These are phyloP conservation scores for Podospora appendiculata DNA, from an alignment of 495 filamentous ascomycete genomes.

Conservation along the genomic window DNA sequence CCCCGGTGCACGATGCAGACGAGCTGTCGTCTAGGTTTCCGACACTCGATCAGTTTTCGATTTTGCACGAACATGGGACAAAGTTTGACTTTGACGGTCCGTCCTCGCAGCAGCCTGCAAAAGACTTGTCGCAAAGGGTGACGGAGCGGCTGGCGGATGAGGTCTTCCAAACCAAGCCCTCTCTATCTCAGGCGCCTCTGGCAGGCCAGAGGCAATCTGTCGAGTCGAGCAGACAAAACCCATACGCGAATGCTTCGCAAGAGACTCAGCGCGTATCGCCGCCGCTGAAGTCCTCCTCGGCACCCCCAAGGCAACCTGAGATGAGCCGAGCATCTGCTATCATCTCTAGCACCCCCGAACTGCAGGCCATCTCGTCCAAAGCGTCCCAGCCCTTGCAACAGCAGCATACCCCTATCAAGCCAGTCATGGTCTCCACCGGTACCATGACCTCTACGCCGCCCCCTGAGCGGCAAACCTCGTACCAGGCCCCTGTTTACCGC, in stretches of 20 bases:
- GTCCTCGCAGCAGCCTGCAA: conserved; percentile 41
- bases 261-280: conserved; percentile 13
- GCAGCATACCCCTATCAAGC: conserved; percentile 52
- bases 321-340: conserved; percentile 46
- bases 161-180: conserved; percentile 39
- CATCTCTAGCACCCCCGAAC: conserved; percentile 44
- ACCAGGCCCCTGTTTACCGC: conserved; percentile 45
- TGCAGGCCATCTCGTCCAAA: conserved; percentile 42
- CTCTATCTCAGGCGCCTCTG: conserved; percentile 10
- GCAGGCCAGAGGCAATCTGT: conserved; percentile 24
- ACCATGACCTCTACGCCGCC: conserved; percentile 79
- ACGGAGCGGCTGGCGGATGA: conserved; percentile 84
- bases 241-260: conserved; percentile 5
- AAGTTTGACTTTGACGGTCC: conserved; percentile 79
- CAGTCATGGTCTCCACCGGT: conserved; percentile 81
- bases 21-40: conserved; percentile 84
- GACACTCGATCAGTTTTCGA: conserved; percentile 84
- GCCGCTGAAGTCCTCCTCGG: conserved; percentile 27
- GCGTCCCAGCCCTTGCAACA: conserved; percentile 36
- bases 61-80: conserved; percentile 75
- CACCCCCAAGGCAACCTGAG: conserved; percentile 30
- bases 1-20: conserved; percentile 49
- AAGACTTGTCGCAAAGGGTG: conserved; percentile 64
- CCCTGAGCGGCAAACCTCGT: conserved; percentile 45
- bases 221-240: conserved; percentile 23